These are phyloP conservation scores for Tuctoria greenei DNA, from an alignment of 176 grass and related monocot species.

Conservation along the genomic window DNA sequence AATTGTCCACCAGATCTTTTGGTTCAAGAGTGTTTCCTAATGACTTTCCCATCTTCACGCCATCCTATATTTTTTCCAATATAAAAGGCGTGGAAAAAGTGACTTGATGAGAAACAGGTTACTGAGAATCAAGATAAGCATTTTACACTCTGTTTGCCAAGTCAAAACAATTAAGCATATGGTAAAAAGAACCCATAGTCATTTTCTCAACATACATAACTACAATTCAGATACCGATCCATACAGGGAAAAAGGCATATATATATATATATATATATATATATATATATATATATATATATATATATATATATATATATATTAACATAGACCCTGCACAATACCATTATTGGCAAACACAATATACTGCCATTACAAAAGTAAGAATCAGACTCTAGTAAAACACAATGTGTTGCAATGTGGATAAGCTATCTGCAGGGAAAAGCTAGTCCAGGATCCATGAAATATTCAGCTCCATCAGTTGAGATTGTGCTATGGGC, in stretches of 20 bases:
- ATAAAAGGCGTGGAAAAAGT: conserved; percentile 49
- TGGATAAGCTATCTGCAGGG: conserved; percentile 2
- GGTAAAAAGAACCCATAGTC: not conserved
- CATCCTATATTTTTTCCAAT: conserved; percentile 87
- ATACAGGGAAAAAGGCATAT: not conserved
- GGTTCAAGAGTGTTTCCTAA: conserved; percentile 97
- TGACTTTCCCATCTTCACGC: conserved; percentile 99
- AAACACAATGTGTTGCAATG: not conserved
- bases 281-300: too few relatives aligned
- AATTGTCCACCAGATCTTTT: conserved; percentile 78
- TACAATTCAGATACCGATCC: not conserved
- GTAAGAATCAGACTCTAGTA: conserved; percentile 6
- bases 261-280: too few relatives aligned
- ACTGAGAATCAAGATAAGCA: conserved; percentile 1
- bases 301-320: too few relatives aligned
- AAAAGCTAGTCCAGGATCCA: conserved; percentile 10
- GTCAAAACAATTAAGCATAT: conserved; percentile 15
- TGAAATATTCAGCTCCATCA: too few relatives aligned
- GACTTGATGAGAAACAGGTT: conserved; percentile 31
- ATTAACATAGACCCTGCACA: not conserved
- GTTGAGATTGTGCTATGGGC: too few relatives aligned
- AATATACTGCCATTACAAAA: not conserved
- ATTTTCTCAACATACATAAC: not conserved
- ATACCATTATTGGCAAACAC: not conserved
- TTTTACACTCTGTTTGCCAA: conserved; percentile 3